Evolutionary conservation across 306 rosid genomes (phyloP).

Genomic region (Rosa rugosa): DNA sequence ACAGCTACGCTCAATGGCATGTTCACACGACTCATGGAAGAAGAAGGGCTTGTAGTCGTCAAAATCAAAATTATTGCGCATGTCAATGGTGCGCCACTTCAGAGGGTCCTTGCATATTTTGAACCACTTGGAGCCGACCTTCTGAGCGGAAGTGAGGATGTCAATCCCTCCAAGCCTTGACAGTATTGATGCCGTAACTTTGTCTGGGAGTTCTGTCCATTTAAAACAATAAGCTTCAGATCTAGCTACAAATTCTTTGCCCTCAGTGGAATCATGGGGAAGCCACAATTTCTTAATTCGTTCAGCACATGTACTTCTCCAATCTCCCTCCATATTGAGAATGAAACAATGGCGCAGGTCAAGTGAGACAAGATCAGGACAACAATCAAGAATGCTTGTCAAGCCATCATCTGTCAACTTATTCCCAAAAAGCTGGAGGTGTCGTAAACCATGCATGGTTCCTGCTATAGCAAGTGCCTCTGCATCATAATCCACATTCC

Average conservation of each 20-base stretch:
- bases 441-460: no score
- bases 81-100: constrained; percentile 50
- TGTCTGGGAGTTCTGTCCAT: constrained; percentile 57
- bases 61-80: constrained; percentile 23
- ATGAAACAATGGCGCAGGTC: constrained; percentile 52
- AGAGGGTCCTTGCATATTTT: constrained; percentile 51
- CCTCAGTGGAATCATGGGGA: constrained; percentile 39
- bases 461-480: constrained; percentile 30
- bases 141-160: constrained; percentile 31
- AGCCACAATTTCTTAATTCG: constrained; percentile 35
- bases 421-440: constrained; percentile 46
- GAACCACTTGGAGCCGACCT: constrained; percentile 56
- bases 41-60: background rate
- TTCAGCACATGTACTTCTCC: constrained; percentile 41
- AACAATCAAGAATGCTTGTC: constrained; percentile 50
- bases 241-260: constrained; percentile 31
- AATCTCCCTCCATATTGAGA: constrained; percentile 21
- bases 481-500: constrained; percentile 21
- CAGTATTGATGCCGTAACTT: constrained; percentile 40
- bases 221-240: constrained; percentile 4
- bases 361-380: constrained; percentile 57
- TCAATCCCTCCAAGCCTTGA: constrained; percentile 42
- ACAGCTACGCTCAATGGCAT: constrained; percentile 40
- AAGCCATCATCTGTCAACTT: constrained; percentile 48
- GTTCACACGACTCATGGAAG: constrained; percentile 36